Evolutionary conservation across 192 early-diverging fungal genomes (phyloP), one percentile per base, ranked within the genome.

Genomic region (Funneliformis mosseae): DNA sequence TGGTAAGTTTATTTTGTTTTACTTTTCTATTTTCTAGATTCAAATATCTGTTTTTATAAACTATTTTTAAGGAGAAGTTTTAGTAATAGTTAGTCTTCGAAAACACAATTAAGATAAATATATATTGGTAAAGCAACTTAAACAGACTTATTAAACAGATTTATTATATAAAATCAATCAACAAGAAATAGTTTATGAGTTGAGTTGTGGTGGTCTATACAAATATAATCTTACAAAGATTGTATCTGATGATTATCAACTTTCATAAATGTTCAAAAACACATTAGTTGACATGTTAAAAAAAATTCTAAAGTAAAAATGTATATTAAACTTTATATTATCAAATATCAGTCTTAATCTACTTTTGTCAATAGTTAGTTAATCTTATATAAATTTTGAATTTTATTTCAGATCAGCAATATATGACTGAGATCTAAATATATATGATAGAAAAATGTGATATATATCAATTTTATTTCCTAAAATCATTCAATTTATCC

Each of bases 361-460:
- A 16, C 8, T 50, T 55, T 46, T 50, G 28, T 72, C 33, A 55
- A 72, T 69, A 27, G n/a, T 8, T 69, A 48, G 71, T 21, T 21
- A 27, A 16, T 80, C n/a, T n/a, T n/a, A n/a, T n/a, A n/a, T n/a
- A n/a, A n/a, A 60, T 33, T 23, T 27, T 69, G 55, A 61, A 33
- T 80, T 72, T 80, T 69, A 9, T 71, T 72, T 80, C 73, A 28
- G 39, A 50, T 80, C 71, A 80, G 79, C 67, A 50, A 69, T 80
- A 80, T 41, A 72, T 80, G 79, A 61, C 62, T 6, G 79, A 80
- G 23, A 61, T 80, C n/a, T 48, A 68, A 61, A 80, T 80, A 69
- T 80, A 73, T 61, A 69, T 80, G 68, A 73, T 80, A 68, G 79
- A 80, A 80, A 80, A 80, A 10, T 68, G 79, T 23, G 79, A 73